Evolutionary conservation across 441 rosid species (phyloP), one percentile per base, ranked within the genome.

Genomic region (Aleurites moluccanus): DNA sequence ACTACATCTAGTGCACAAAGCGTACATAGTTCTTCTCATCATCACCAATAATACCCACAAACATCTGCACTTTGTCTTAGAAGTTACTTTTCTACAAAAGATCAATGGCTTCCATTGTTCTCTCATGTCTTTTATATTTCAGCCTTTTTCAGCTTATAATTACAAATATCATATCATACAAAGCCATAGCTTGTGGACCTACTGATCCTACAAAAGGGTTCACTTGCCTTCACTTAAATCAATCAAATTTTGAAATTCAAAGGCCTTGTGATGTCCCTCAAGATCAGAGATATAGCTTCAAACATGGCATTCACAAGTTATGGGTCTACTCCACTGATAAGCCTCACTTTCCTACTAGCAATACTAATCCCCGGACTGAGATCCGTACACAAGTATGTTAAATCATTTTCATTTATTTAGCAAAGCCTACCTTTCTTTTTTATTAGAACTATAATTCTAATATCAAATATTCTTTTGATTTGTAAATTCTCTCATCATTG

Each of bases 251-350:
- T n/a, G 55, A 40, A n/a, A 56, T 83, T n/a, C 83, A 83, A 10
- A 76, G 56, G 64, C 82, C 84, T 0, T 80, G 78, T 30, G 56
- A 81, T 53, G 50, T 73, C 70, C 73, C 75, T 0, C 63, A 53
- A 40, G 21, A 28, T 6, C 52, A 76, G 18, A 38, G 82, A 14
- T 81, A 83, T 49, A 67, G 69, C 77, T 74, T 73, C 69, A 23
- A 18, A 18, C 20, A 79, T 3, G 79, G 86, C 4, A 10, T 73
- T 30, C 84, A 75, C 69, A 79, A 65, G 53, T 57, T 83, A 8
- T 81, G 81, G 80, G 77, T 82, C 10, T 78, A 9, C 59, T 78
- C 82, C 64, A 76, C 76, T 3, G 84, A 83, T 63, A 79, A 82
- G 61, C 87, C 85, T 63, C 75, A 52, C 35, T 27, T 67, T 27